Conservation (phyloP, 345 rosid genomes). For the Dovyalis caffra region DNA sequence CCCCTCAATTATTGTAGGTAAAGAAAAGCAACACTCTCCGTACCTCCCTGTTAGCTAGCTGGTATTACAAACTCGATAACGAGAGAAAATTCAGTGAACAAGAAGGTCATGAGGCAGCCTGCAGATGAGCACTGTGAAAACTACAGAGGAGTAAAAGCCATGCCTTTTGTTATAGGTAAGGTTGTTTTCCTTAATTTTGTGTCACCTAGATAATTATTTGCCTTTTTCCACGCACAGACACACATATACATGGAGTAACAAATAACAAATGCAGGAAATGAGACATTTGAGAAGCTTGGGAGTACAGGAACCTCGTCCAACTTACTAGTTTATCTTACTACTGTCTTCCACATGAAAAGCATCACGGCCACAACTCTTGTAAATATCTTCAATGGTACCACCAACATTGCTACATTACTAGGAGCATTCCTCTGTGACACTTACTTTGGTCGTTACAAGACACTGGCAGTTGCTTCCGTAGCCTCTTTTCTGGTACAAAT, state of each 20-base stretch:
- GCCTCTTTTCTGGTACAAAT: constrained; percentile 23
- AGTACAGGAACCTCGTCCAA: constrained; percentile 18
- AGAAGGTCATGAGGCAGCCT: background rate
- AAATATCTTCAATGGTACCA: constrained; percentile 19
- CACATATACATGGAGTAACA: too few species aligned
- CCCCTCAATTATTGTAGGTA: too few species aligned
- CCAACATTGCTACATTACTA: constrained; percentile 12
- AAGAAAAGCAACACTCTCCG: too few species aligned
- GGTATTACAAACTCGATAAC: too few species aligned
- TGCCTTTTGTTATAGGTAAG: constrained; percentile 20
- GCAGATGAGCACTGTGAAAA: constrained; percentile 3
- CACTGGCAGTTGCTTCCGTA: constrained; percentile 13
- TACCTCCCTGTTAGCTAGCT: too few species aligned
- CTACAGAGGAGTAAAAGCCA: constrained; percentile 19
- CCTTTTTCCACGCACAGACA: too few species aligned
- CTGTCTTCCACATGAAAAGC: constrained; percentile 23
- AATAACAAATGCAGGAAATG: constrained; percentile 15
- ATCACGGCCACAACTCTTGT: constrained; percentile 20
- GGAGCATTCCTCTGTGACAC: constrained; percentile 29
- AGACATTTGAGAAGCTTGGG: constrained; percentile 28
- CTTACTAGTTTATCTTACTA: constrained; percentile 23
- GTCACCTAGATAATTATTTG: too few species aligned
- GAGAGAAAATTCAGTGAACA: background rate
- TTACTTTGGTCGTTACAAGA: constrained; percentile 27
- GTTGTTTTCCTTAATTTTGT: background rate